These are phyloP conservation scores for Rubia tinctorum DNA, from an alignment of 305 asterid genomes.

Conservation along the genomic window DNA sequence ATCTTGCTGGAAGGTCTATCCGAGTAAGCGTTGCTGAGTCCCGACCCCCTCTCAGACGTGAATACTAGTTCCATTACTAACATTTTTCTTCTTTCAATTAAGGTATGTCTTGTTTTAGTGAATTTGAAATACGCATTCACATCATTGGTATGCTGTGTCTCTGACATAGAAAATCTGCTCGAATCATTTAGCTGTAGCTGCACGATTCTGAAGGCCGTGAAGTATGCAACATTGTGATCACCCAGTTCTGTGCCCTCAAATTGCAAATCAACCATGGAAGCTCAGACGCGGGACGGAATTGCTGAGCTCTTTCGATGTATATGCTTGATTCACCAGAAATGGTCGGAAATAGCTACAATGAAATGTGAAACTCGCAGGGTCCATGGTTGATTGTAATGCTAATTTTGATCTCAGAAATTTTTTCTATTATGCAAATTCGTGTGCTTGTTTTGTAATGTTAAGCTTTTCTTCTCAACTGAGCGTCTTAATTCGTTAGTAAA, in stretches of 20 bases:
- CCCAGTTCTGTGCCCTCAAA: not conserved
- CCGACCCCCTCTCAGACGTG: constrained; percentile 63
- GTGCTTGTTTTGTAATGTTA: not conserved
- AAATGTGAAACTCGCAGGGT: not conserved
- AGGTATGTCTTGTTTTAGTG: not conserved
- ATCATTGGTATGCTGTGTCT: not conserved
- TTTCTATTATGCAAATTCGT: not conserved
- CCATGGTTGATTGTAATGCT: not conserved
- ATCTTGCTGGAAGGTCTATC: constrained; percentile 75
- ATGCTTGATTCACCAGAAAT: constrained; percentile 17
- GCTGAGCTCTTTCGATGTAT: constrained; percentile 23
- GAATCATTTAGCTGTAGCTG: constrained; percentile 7
- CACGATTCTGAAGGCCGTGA: constrained; percentile 1
- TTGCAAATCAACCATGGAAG: not conserved
- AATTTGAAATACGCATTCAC: not conserved
- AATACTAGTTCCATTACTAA: constrained; percentile 22
- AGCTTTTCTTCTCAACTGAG: not conserved
- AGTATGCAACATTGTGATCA: not conserved
- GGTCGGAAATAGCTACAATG: not conserved
- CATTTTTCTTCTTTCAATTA: constrained; percentile 1
- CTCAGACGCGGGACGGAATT: not conserved
- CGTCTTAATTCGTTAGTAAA: not conserved
- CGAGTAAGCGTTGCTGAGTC: constrained; percentile 84
- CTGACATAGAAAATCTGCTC: not conserved
- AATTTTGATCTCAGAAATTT: not conserved